phyloP scores from a whole-genome alignment of 2,329 filamentous ascomycete species.

The Diplodia mutila region DNA sequence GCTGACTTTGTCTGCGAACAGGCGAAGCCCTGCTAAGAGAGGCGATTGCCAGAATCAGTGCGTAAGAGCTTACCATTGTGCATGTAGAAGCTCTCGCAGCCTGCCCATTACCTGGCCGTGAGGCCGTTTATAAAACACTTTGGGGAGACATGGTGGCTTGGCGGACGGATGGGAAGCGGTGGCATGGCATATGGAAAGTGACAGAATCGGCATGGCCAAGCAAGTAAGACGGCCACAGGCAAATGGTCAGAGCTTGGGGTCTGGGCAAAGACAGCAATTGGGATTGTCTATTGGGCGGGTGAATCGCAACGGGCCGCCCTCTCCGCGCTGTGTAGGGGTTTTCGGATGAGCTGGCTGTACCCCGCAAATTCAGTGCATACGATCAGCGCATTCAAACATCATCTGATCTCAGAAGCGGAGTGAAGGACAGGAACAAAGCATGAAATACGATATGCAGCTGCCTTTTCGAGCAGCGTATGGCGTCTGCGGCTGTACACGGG shows the following conservation, averaged over 20 bases:
- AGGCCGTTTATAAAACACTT: not conserved
- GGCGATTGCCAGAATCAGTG: not conserved
- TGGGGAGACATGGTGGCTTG: no score
- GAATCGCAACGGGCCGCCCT: constrained; percentile 16
- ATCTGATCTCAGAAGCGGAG: not conserved
- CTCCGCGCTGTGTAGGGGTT: not conserved
- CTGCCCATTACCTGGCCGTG: not conserved
- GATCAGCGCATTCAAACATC: no score
- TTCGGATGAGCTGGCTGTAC: constrained; percentile 15
- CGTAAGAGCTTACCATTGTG: constrained; percentile 4
- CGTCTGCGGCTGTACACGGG: constrained; percentile 2
- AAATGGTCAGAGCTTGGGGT: not conserved
- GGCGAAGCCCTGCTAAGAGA: not conserved
- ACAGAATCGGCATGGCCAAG: not conserved
- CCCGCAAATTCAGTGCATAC: constrained; percentile 6
- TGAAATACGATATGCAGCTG: not conserved
- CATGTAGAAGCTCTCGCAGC: no score
- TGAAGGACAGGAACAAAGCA: not conserved
- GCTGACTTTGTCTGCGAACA: constrained; percentile 3
- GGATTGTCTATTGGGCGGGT: constrained; percentile 2
- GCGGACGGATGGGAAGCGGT: not conserved
- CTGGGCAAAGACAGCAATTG: not conserved
- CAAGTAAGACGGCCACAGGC: not conserved
- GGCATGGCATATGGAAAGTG: not conserved
- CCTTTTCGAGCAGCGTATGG: constrained; percentile 2